phyloP scores from a whole-genome alignment of 2,329 filamentous ascomycete species.

The Penicillium sp. region DNA sequence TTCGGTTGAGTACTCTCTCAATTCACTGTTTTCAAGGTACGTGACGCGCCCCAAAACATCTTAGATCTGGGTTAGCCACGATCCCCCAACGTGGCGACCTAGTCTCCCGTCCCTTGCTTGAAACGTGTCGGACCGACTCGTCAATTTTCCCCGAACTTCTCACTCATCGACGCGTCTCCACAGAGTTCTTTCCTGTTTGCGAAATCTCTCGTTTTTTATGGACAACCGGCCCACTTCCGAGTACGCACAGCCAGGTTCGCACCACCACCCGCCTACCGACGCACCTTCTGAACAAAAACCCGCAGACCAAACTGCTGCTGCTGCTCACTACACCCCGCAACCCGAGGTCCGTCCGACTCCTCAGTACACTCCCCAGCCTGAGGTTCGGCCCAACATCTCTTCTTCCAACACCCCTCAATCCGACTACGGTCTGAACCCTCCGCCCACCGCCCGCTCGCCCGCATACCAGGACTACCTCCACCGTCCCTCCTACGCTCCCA shows the following conservation, averaged over 20 bases:
- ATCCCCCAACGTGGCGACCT: conserved; percentile 21
- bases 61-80: conserved; percentile 14
- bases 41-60: conserved; percentile 1
- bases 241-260: conserved; percentile 88
- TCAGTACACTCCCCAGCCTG: conserved; percentile 81
- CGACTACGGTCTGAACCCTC: conserved; percentile 80
- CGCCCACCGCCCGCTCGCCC: conserved; percentile 70
- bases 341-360: conserved; percentile 40
- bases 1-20: background rate
- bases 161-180: conserved; percentile 36
- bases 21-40: background rate
- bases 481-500: conserved; percentile 72
- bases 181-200: conserved; percentile 22
- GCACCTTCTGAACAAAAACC: conserved; percentile 79
- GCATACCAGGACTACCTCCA: conserved; percentile 86
- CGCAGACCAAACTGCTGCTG: conserved; percentile 89
- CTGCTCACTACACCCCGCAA: conserved; percentile 44
- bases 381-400: conserved; percentile 75
- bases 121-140: conserved; percentile 19
- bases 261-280: conserved; percentile 55
- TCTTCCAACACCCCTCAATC: conserved; percentile 82
- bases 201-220: conserved; percentile 49
- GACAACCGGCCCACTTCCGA: conserved; percentile 67
- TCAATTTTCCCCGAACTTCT: conserved; percentile 24
- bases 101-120: conserved; percentile 22